Evolutionary conservation across 768 basidiomycete species (phyloP).

Genomic region (Cyclocybe aegerita): DNA sequence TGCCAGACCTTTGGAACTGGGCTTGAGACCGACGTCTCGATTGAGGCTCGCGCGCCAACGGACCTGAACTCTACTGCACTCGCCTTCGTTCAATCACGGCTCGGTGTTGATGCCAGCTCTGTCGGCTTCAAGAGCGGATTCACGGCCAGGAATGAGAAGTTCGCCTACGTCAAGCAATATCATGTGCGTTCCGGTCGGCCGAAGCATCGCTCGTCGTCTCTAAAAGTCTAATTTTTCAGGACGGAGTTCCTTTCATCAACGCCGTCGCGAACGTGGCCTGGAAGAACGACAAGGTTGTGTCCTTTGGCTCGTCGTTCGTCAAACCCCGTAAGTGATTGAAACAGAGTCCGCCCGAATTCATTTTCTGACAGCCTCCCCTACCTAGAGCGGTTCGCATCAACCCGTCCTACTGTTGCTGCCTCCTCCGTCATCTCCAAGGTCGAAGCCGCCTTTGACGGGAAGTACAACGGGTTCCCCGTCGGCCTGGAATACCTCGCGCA

Average conservation of each 20-base stretch:
- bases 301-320: constrained; percentile 32
- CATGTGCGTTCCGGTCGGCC: constrained; percentile 8
- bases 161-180: constrained; percentile 16
- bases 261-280: constrained; percentile 34
- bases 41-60: constrained; percentile 10
- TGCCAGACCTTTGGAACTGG: constrained; percentile 27
- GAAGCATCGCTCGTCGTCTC: too few species aligned
- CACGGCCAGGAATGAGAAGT: constrained; percentile 12
- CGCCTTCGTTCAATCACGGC: constrained; percentile 20
- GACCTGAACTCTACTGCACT: constrained; percentile 18
- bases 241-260: constrained; percentile 19
- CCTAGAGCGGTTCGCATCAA: constrained; percentile 26
- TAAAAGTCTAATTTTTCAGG: background rate
- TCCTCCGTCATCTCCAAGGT: constrained; percentile 31
- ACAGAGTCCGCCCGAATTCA: constrained; percentile 15
- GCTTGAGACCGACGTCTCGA: constrained; percentile 10
- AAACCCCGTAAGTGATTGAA: constrained; percentile 25
- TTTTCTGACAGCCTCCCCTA: background rate
- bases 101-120: constrained; percentile 16
- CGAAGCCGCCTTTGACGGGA: constrained; percentile 33
- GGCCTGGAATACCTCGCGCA: constrained; percentile 39
- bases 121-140: constrained; percentile 15
- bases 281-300: constrained; percentile 26
- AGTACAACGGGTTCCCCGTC: constrained; percentile 31
- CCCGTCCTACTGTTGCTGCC: constrained; percentile 32